These are phyloP conservation scores for Tremella yokohamensis DNA, from an alignment of 768 basidiomycete species.

Conservation along the genomic window DNA sequence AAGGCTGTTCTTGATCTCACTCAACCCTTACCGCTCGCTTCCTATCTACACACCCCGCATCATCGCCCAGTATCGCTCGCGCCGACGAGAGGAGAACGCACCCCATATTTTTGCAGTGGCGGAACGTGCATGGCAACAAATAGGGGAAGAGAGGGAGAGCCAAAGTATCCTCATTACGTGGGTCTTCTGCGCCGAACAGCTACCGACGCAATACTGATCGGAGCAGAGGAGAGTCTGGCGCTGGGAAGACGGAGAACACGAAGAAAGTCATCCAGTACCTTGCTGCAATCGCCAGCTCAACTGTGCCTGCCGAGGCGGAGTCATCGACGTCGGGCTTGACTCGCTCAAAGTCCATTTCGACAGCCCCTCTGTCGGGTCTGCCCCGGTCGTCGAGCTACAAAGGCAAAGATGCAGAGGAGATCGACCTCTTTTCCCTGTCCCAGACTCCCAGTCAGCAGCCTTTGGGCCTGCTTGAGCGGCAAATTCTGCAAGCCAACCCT, in stretches of 20 bases:
- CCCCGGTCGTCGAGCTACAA: conserved; percentile 65
- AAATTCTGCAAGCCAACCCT: conserved; percentile 96
- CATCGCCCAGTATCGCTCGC: conserved; percentile 65
- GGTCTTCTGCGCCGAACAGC: conserved; percentile 50
- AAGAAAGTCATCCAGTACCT: conserved; percentile 99
- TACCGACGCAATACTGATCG: conserved; percentile 2
- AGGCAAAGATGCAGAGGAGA: conserved; percentile 53
- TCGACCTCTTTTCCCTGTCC: conserved; percentile 18
- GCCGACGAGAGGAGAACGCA: conserved; percentile 79
- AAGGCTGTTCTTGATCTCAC: conserved; percentile 93
- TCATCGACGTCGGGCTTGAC: conserved; percentile 58
- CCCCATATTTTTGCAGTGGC: conserved; percentile 98
- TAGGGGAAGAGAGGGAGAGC: conserved; percentile 94
- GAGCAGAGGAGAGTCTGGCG: conserved; percentile 89
- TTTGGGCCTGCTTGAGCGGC: conserved; percentile 84
- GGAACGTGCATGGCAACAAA: conserved; percentile 95
- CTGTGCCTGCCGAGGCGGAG: conserved; percentile 56
- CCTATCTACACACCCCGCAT: conserved; percentile 67
- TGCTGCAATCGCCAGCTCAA: conserved; percentile 73
- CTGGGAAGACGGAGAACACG: conserved; percentile 94
- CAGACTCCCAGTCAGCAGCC: conserved; percentile 5
- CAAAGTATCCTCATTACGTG: conserved; percentile 98
- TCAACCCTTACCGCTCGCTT: conserved; percentile 91
- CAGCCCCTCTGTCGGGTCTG: conserved; percentile 57
- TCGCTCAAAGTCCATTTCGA: conserved; percentile 52